Percentiles rank a stretch among this genome's conserved stretches.
phyloP scores from a whole-genome alignment of 2,329 filamentous ascomycete genomes.

The Clarireedia sp. region DNA sequence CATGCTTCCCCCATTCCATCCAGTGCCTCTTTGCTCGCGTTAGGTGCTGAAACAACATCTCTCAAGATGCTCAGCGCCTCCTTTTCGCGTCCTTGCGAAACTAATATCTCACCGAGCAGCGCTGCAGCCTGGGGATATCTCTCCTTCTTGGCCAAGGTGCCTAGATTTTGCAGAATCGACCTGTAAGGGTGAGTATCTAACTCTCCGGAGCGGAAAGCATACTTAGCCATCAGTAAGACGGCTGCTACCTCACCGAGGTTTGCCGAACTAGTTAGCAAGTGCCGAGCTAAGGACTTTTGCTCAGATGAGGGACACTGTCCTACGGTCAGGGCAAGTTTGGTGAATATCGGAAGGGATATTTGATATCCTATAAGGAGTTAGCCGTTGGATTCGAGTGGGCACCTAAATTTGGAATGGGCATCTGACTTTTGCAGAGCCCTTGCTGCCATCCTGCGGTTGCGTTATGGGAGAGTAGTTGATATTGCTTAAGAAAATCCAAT shows the following conservation, averaged over 20 bases:
- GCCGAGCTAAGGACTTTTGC: constrained; percentile 19
- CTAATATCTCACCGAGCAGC: constrained; percentile 24
- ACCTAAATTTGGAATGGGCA: background rate
- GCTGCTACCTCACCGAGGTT: constrained; percentile 24
- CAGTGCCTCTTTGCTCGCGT: constrained; percentile 20
- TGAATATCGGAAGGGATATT: constrained; percentile 6
- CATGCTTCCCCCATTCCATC: background rate
- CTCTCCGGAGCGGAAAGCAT: constrained; percentile 10
- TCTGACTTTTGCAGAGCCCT: constrained; percentile 19
- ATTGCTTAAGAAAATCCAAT: constrained; percentile 22
- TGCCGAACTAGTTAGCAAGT: constrained; percentile 22
- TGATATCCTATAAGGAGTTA: constrained; percentile 17
- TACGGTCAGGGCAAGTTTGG: too few species aligned
- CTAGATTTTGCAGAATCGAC: constrained; percentile 16
- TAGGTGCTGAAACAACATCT: constrained; percentile 17
- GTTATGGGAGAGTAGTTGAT: background rate
- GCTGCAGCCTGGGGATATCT: constrained; percentile 26
- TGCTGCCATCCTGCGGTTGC: constrained; percentile 14
- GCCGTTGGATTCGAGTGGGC: background rate
- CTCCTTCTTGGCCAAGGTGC: constrained; percentile 20
- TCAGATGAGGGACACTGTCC: background rate
- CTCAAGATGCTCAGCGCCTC: constrained; percentile 23
- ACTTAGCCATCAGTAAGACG: constrained; percentile 19
- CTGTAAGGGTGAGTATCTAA: constrained; percentile 8
- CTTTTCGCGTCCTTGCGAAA: constrained; percentile 10